These are phyloP conservation scores for Scorias spongiosa DNA, from an alignment of 2,329 filamentous ascomycete species.

Conservation along the genomic window DNA sequence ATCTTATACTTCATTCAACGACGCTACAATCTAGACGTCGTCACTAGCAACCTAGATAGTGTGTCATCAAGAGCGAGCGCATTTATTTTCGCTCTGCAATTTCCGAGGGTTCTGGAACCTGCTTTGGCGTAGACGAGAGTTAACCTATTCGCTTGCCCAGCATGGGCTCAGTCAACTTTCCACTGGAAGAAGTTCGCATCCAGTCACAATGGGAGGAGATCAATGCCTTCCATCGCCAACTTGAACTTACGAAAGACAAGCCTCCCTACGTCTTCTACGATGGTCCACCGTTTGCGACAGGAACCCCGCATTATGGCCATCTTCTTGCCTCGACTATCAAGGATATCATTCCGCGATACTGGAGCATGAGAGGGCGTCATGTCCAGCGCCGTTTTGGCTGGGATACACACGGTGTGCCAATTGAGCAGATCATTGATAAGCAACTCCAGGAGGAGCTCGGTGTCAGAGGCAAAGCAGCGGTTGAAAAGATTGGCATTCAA, in stretches of 20 bases:
- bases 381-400: slow-evolving; percentile 88
- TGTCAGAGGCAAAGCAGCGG: slow-evolving; percentile 74
- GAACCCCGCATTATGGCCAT: slow-evolving; percentile 56
- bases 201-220: slow-evolving; percentile 83
- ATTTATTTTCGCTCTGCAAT: no score
- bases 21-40: background rate
- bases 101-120: no score
- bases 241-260: slow-evolving; percentile 69
- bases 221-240: slow-evolving; percentile 75
- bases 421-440: slow-evolving; percentile 97
- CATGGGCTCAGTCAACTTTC: slow-evolving; percentile 53
- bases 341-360: slow-evolving; percentile 90
- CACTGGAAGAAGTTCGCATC: slow-evolving; percentile 74
- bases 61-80: no score
- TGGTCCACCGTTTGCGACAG: slow-evolving; percentile 42
- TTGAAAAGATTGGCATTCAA: slow-evolving; percentile 69
- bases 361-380: slow-evolving; percentile 92
- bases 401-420: slow-evolving; percentile 89
- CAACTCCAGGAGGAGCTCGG: slow-evolving; percentile 48
- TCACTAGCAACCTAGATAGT: no score
- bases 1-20: background rate
- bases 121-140: no score
- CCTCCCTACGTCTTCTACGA: slow-evolving; percentile 89
- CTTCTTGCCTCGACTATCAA: slow-evolving; percentile 88
- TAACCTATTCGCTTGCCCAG: slow-evolving; percentile 2